Evolutionary conservation across 192 early-diverging fungal species (phyloP), one percentile per base, ranked within the genome.

Genomic region (Lobosporangium transversale): DNA sequence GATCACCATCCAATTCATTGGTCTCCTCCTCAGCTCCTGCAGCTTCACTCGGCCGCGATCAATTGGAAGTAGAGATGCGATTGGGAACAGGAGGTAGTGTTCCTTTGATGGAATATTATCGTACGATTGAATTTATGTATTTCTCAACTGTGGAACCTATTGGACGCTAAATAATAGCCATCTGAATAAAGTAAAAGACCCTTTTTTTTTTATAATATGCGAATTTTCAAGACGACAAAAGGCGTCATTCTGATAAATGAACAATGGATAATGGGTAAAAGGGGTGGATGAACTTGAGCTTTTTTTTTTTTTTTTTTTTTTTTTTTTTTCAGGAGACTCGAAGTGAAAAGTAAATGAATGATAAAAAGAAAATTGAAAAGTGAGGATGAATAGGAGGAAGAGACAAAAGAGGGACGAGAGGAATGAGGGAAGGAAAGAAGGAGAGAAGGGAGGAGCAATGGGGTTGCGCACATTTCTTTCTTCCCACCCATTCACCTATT

Each of bases 141-240:
- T 66, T 75, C 30, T 75, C 70, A 3, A 66, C 70, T 2, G 70
- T 75, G 15, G 70, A 75, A 31, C 70, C 70, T 21, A 63, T 75
- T 53, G 70, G 70, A 36, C 70, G 70, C 33, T 73, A 73, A 43
- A 50, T 10, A 36, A 27, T 32, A n/a, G n/a, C n/a, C n/a, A 24
- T 30, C 24, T 61, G 21, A 20, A 26, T 53, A 20, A 15, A 3
- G 14, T 53, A 24, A 36, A 53, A 50, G 44, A 10, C 2, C 40
- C n/a, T 27, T 57, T 57, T 1, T 57, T 35, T 35, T 51, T 26
- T 51, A 26, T 27, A n/a, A 20, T 31, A 33, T 35, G 33, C 32
- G 53, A 55, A 8, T 47, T 27, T 15, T 9, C 57, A 4, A 35
- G 4, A 43, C 26, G 4, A 20, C 20, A 52, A 20, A 52, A 29